phyloP scores from a whole-genome alignment of 768 basidiomycete species.

The Termitomyces bulborhizus region DNA sequence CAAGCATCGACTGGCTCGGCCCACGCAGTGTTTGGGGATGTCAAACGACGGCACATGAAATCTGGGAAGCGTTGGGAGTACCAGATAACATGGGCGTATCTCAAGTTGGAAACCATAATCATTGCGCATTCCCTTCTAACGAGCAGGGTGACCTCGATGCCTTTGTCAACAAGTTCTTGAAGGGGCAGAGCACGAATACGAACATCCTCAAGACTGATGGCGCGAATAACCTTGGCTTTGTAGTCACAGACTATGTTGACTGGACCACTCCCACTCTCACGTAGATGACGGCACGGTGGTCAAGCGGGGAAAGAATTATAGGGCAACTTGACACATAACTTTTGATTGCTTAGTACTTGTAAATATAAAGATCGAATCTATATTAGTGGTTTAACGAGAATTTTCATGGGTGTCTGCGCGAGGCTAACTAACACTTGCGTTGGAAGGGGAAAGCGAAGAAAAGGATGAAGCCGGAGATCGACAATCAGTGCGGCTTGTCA shows the following conservation, averaged over 20 bases:
- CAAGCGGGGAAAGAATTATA: too few species aligned
- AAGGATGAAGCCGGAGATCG: slow-evolving; percentile 5
- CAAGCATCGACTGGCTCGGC: slow-evolving; percentile 50
- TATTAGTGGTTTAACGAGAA: too few species aligned
- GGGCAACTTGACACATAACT: too few species aligned
- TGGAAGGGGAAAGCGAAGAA: slow-evolving; percentile 20
- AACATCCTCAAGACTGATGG: slow-evolving; percentile 39
- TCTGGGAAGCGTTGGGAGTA: slow-evolving; percentile 46
- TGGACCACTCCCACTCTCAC: slow-evolving; percentile 41
- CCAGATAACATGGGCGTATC: slow-evolving; percentile 44
- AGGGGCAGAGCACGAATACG: slow-evolving; percentile 41
- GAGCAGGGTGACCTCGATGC: slow-evolving; percentile 41
- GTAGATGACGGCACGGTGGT: neutral
- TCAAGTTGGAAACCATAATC: slow-evolving; percentile 46
- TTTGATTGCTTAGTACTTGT: too few species aligned
- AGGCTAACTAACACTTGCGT: too few species aligned
- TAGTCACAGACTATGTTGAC: slow-evolving; percentile 37
- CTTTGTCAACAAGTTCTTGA: slow-evolving; percentile 52
- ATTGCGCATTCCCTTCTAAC: slow-evolving; percentile 47
- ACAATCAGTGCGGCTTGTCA: slow-evolving; percentile 30
- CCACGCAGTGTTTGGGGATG: slow-evolving; percentile 44
- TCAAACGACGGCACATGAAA: slow-evolving; percentile 41
- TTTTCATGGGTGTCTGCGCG: too few species aligned
- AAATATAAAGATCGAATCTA: too few species aligned
- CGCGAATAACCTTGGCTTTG: slow-evolving; percentile 31